Percentiles rank a stretch among this genome's conserved stretches.
Evolutionary conservation across 1,139 yeast genomes (phyloP).

Genomic region (Saccharomycopsis hybrid): DNA sequence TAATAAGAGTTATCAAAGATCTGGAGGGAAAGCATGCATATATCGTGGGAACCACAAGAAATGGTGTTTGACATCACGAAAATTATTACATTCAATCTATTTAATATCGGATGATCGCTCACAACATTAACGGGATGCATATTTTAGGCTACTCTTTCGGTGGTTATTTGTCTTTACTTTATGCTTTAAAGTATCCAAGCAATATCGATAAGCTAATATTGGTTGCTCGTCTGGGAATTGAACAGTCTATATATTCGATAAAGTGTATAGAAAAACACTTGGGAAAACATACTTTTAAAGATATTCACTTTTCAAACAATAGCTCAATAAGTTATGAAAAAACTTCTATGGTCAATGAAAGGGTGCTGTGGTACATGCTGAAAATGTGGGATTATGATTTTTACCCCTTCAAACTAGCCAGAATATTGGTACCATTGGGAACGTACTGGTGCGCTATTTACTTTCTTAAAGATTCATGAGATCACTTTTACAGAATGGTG

Average conservation of each 20-base stretch:
- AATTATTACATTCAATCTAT: conserved; percentile 71
- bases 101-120: conserved; percentile 73
- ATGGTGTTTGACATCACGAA: conserved; percentile 46
- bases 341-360: no score
- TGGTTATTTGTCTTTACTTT: conserved; percentile 77
- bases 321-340: conserved; percentile 10
- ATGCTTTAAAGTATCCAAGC: conserved; percentile 67
- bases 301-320: background rate
- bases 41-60: conserved; percentile 22
- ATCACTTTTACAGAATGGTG: conserved; percentile 1
- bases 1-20: conserved; percentile 22
- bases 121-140: conserved; percentile 54
- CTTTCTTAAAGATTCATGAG: conserved; percentile 13
- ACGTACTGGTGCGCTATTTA: conserved; percentile 10
- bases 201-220: conserved; percentile 60
- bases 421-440: conserved; percentile 20
- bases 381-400: conserved; percentile 15
- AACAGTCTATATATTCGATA: conserved; percentile 59
- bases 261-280: conserved; percentile 11
- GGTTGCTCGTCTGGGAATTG: conserved; percentile 90
- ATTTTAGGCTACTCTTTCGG: conserved; percentile 92
- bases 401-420: conserved; percentile 14
- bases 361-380: no score
- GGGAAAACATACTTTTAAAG: background rate
- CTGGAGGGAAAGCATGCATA: conserved; percentile 25